Evolutionary conservation across 768 basidiomycete genomes (phyloP), one percentile per base, ranked within the genome.

Genomic region (Podaxis carcinomalis): DNA sequence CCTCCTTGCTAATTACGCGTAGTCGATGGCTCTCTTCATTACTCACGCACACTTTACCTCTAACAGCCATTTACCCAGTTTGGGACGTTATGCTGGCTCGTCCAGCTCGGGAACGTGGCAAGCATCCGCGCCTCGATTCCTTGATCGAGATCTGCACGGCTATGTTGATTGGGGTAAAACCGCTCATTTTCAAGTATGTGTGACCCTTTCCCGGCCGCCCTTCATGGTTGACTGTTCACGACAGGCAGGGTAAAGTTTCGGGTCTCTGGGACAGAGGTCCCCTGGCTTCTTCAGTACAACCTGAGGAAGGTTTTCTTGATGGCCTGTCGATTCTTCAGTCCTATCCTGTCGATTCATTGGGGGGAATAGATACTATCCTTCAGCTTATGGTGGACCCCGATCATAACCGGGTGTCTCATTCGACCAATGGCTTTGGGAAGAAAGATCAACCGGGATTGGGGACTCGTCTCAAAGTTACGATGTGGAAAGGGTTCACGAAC

Each of bases 1-100:
- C 4, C 32, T 14, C 23, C 50, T 40, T 21, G 42, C 28, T 52
- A 57, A 56, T 62, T 51, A 47, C 13, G 21, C 52, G 13, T 63
- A 92, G 90, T 71, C 87, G 85, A 49, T 93, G 90, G 90, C 74
- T 92, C 10, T 82, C 87, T 11, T 82, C 89, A 10, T 67, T 93
- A 5, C 72, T 92, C 21, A 82, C 87, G 0, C 90, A 91, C 64
- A 88, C 90, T 1, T 69, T 93, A n/a, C 88, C 90, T 0, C 65
- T 89, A 19, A 67, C 80, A 1, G 80, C 83, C 6, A 75, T 89
- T 7, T 73, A 89, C 16, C 75, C 80, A 14, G 70, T 85, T 4
- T 93, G 91, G 91, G 90, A 93, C 68, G 80, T 81, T 2, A 65
- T 93, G 11, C 89, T 92, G 63, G 80, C 87, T 53, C 77, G 78